Evolutionary conservation across 768 basidiomycete genomes (phyloP), one percentile per base, ranked within the genome.

Genomic region (Gymnopilus dilepis): DNA sequence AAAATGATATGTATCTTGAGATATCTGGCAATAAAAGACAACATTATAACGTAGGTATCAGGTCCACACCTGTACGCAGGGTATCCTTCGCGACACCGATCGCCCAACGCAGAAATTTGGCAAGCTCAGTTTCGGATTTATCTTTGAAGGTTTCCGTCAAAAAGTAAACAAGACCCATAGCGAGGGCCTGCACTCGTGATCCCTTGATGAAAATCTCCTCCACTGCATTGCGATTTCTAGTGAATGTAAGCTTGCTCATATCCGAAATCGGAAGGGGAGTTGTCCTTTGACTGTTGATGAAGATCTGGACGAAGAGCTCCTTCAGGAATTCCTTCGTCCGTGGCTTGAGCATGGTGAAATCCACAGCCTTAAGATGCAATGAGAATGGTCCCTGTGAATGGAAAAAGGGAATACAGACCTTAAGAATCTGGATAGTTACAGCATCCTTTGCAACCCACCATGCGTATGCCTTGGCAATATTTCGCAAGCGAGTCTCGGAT

Each of bases 361-460:
- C 92, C 47, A 99, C 82, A 17, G 96, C 92, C 95, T 97, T 69
- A n/a, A n/a, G n/a, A n/a, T n/a, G n/a, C n/a, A n/a, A n/a, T n/a
- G n/a, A n/a, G n/a, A n/a, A n/a, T n/a, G n/a, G n/a, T n/a, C n/a
- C n/a, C n/a, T n/a, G n/a, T n/a, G n/a, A n/a, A n/a, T n/a, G n/a
- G n/a, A n/a, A n/a, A n/a, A n/a, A n/a, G n/a, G n/a, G n/a, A n/a
- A n/a, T n/a, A n/a, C n/a, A n/a, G n/a, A 96, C 96, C 85, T 98
- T 98, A 58, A 99, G 78, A 7, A 97, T 84, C 0, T 85, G 80
- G 47, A 99, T 76, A 22, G 86, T 81, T 28, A 92, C 78, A 11
- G 85, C 86, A 63, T 90, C 92, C 73, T 94, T 94, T 4, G 94
- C 91, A 41, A 97, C 85, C 87, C 93, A 94, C 94, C 96, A 99